Evolutionary conservation across 495 filamentous ascomycete genomes (phyloP).

Genomic region (Hypomontagnella submonticulosa): DNA sequence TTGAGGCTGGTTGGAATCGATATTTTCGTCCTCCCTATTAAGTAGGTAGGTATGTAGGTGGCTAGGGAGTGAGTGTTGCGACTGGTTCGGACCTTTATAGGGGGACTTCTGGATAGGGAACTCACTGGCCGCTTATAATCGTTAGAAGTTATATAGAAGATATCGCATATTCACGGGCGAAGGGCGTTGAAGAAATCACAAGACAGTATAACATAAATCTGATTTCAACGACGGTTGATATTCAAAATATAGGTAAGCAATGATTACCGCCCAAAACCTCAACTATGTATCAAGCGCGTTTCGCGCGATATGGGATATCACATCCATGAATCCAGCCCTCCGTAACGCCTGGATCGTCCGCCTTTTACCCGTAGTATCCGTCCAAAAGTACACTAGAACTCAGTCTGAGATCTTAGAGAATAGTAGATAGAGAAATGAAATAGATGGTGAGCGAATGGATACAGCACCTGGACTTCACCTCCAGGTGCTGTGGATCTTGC

Average conservation of each 20-base stretch:
- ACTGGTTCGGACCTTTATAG: no score
- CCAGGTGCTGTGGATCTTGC: slow-evolving; percentile 63
- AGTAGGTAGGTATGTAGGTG: no score
- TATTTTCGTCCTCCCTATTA: no score
- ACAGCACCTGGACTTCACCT: slow-evolving; percentile 52
- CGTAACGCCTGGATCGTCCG: slow-evolving; percentile 28
- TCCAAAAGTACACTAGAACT: slow-evolving; percentile 37
- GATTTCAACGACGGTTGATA: slow-evolving; percentile 26
- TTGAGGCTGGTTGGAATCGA: background rate
- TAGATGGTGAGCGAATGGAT: slow-evolving; percentile 19
- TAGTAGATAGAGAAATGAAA: slow-evolving; percentile 33
- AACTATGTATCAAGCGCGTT: slow-evolving; percentile 39
- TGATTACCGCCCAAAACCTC: slow-evolving; percentile 14
- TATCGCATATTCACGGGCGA: background rate
- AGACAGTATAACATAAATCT: background rate
- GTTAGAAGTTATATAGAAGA: background rate
- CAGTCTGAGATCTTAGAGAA: slow-evolving; percentile 14
- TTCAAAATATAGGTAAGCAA: slow-evolving; percentile 16
- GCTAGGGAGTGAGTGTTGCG: no score
- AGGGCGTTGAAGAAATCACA: background rate
- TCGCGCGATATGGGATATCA: slow-evolving; percentile 43
- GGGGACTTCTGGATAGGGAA: no score
- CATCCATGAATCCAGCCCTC: slow-evolving; percentile 26
- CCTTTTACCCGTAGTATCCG: slow-evolving; percentile 8
- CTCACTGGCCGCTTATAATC: no score